Evolutionary conservation across 169 alveolate species (phyloP), one percentile per base, ranked within the genome.

Genomic region (Cyclospora cayetanensis): DNA sequence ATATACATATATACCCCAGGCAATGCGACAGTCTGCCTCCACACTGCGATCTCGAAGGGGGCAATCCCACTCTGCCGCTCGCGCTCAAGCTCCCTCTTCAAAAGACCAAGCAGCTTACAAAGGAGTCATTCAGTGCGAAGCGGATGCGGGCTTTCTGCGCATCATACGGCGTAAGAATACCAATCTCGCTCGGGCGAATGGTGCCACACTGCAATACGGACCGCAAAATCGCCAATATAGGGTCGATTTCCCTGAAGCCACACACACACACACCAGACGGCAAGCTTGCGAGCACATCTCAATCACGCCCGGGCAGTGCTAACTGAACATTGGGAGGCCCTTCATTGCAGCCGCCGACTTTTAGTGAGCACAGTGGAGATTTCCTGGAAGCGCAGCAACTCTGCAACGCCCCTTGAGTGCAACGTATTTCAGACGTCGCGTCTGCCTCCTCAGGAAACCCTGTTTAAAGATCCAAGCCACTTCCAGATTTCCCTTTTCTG

Each of bases 141-240:
- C 87, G 70, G 53, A 93, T 79, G 25, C 84, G 86, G 5, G 91
- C 72, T 37, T 88, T 93, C 93, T 93, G 95, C 25, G 92, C 93
- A 50, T 87, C 91, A 80, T 93, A 93, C 27, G 95, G 93, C 25
- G 93, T 90, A 9, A 93, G 72, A 34, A 93, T 43, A 42, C 95
- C 95, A 42, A 92, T 86, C 31, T 92, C 91, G 20, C 91, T 63
- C 4, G 91, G 88, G 20, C 72, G 70, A 53, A 89, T 80, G 41
- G 88, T 52, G 34, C 92, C 88, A 35, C 70, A 63, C 43, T 88
- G 72, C 35, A 70, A 34, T 31, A 74, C 92, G 42, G 87, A 72
- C 88, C 77, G 35, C 65, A 89, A 27, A 27, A 89, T 89, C 42
- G 93, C 89, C 88, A 76, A n/a, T 43, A 89, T 76, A 53, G 89